A percentile compares a stretch with the other conserved stretches of the same genome.
Conservation (phyloP, 2,329 filamentous ascomycete species). For the Plectosphaerella cucumerina region DNA sequence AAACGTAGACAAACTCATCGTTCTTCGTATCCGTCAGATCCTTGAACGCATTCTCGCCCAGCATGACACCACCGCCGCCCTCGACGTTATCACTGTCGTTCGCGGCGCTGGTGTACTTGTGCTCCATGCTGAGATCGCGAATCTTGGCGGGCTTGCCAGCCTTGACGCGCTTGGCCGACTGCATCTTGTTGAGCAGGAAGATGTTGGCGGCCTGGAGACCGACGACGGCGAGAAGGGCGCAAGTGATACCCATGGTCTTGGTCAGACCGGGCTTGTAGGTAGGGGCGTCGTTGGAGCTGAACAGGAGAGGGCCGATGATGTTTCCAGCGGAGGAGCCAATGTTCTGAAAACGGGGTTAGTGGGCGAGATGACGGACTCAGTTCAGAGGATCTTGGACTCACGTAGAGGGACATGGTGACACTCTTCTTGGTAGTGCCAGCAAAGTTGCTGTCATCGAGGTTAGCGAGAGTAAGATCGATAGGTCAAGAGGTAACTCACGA, state of each 20-base stretch:
- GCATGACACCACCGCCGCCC: neutral
- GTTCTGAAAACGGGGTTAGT: constrained; percentile 26
- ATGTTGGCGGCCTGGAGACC: constrained; percentile 30
- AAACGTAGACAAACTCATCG: constrained; percentile 64
- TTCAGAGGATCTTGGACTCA: no score
- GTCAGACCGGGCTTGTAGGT: constrained; percentile 53
- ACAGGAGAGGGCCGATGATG: constrained; percentile 63
- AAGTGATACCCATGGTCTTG: constrained; percentile 49
- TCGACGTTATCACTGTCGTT: constrained; percentile 23
- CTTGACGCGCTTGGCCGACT: constrained; percentile 43
- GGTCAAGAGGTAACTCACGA: neutral
- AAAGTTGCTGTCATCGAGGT: constrained; percentile 41
- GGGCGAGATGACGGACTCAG: no score
- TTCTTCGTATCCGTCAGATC: constrained; percentile 64
- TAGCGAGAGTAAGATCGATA: neutral
- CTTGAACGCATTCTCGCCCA: constrained; percentile 48
- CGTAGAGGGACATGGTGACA: constrained; percentile 57
- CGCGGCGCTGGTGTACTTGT: constrained; percentile 9
- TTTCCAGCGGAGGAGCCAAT: constrained; percentile 59
- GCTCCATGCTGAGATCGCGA: constrained; percentile 55
- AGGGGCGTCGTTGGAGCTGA: constrained; percentile 53
- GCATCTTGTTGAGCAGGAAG: constrained; percentile 52
- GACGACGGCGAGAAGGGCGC: constrained; percentile 31
- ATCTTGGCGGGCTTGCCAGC: constrained; percentile 59
- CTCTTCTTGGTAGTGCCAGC: constrained; percentile 65